Evolutionary conservation across 1,284 basidiomycete species (phyloP).

Genomic region (Leccinum fuscescens): DNA sequence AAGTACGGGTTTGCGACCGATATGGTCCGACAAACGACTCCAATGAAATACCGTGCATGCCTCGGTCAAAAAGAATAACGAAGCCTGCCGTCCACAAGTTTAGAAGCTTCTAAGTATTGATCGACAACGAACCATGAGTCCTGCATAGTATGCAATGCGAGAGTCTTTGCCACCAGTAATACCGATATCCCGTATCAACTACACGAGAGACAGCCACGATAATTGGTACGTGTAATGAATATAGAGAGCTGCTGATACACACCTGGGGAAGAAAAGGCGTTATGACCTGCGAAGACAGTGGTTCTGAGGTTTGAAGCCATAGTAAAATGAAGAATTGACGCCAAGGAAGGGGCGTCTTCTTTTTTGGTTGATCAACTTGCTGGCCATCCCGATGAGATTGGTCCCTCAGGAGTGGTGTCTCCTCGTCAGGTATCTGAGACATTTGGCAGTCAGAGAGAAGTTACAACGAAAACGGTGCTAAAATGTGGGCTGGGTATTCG

Average conservation of each 20-base stretch:
- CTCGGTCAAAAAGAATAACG: slow-evolving; percentile 52
- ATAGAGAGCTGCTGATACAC: slow-evolving; percentile 8
- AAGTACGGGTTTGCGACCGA: slow-evolving; percentile 67
- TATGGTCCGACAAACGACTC: slow-evolving; percentile 61
- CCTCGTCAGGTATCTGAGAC: slow-evolving; percentile 22
- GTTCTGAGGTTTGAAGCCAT: slow-evolving; percentile 64
- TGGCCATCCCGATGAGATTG: slow-evolving; percentile 1
- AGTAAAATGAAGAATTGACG: slow-evolving; percentile 64
- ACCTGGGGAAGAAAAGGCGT: slow-evolving; percentile 70
- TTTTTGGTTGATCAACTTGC: not conserved
- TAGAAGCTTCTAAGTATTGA: not conserved
- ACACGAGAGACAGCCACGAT: not conserved
- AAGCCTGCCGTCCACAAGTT: slow-evolving; percentile 37
- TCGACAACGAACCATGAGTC: slow-evolving; percentile 45
- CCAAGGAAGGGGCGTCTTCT: slow-evolving; percentile 61
- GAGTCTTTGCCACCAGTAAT: slow-evolving; percentile 50
- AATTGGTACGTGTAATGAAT: not conserved
- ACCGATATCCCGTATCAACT: slow-evolving; percentile 50
- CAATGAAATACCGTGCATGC: slow-evolving; percentile 61
- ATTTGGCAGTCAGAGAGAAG: not conserved
- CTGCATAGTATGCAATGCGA: slow-evolving; percentile 55
- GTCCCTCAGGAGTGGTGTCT: slow-evolving; percentile 24
- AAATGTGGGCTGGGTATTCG: not conserved
- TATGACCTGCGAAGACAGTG: slow-evolving; percentile 68
- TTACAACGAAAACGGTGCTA: not conserved